Conservation (phyloP, 2,329 filamentous ascomycete species). For the Remersonia thermophila region DNA sequence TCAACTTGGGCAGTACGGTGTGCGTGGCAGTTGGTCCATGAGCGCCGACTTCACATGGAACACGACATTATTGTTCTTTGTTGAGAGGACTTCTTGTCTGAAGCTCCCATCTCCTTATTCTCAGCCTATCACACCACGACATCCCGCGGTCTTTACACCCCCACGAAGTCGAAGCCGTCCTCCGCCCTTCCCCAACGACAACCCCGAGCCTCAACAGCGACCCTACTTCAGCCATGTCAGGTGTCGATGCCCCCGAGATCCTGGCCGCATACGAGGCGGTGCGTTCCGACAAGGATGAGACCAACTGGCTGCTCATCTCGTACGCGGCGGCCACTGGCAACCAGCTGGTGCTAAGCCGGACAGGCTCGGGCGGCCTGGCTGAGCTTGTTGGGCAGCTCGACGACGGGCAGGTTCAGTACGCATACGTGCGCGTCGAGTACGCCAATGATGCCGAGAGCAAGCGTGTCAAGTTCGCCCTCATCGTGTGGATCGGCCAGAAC, state of each 20-base stretch:
- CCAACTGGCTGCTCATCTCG: conserved; percentile 56
- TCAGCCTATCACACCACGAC: no score
- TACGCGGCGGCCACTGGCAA: conserved; percentile 44
- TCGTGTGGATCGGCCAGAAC: conserved; percentile 55
- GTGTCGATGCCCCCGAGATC: conserved; percentile 46
- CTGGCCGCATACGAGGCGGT: conserved; percentile 53
- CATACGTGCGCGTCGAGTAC: conserved; percentile 54
- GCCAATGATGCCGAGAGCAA: conserved; percentile 59
- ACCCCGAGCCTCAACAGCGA: neutral
- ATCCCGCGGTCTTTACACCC: no score
- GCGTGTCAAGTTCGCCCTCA: conserved; percentile 54
- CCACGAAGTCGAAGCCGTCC: no score
- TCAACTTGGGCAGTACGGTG: no score
- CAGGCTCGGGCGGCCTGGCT: conserved; percentile 46
- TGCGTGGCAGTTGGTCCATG: no score
- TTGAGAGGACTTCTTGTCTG: no score
- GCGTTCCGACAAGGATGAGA: conserved; percentile 51
- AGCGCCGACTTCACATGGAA: no score
- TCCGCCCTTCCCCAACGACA: no score
- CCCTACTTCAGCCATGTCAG: conserved; percentile 34
- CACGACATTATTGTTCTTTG: no score
- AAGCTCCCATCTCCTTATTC: no score
- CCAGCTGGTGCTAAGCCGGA: conserved; percentile 42
- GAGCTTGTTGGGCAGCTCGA: conserved; percentile 47
- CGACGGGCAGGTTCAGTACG: conserved; percentile 51